Conservation (phyloP, 306 rosid species). For the Aeschynomene evenia region DNA sequence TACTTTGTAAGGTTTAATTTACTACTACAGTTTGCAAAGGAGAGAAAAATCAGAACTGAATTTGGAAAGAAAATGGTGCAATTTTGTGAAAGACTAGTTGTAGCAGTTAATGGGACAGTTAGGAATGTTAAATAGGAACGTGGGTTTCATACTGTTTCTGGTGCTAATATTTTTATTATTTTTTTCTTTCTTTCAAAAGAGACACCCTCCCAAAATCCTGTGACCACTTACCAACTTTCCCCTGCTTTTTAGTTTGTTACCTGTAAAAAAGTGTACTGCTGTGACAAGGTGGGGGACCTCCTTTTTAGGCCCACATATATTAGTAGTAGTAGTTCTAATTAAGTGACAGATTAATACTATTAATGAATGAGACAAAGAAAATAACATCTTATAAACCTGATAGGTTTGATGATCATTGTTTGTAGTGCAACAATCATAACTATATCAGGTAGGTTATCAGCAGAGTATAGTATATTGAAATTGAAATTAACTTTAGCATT, state of each 20-base stretch:
- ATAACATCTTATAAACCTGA: background rate
- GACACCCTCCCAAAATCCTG: slow-evolving; percentile 60
- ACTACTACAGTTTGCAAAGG: slow-evolving; percentile 15
- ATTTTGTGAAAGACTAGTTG: slow-evolving; percentile 27
- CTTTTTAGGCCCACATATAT: slow-evolving; percentile 10
- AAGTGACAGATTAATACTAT: background rate
- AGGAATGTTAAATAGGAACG: slow-evolving; percentile 61
- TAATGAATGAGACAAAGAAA: background rate
- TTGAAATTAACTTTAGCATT: too few relatives aligned
- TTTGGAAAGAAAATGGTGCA: slow-evolving; percentile 3
- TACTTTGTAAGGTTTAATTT: background rate
- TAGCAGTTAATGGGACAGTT: slow-evolving; percentile 43
- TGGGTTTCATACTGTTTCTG: slow-evolving; percentile 53
- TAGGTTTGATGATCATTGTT: background rate
- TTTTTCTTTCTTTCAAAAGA: slow-evolving; percentile 63
- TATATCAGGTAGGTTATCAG: too few relatives aligned
- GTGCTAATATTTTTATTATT: too few relatives aligned
- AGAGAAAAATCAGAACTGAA: background rate
- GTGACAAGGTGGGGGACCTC: slow-evolving; percentile 15
- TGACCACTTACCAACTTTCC: slow-evolving; percentile 71
- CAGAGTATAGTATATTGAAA: too few relatives aligned
- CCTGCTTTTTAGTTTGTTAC: slow-evolving; percentile 34
- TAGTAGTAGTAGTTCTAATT: background rate
- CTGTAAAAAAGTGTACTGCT: slow-evolving; percentile 25
- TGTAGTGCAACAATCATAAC: background rate